Evolutionary conservation across 2,329 filamentous ascomycete genomes (phyloP), one percentile per base, ranked within the genome.

Genomic region (Geoglossum cookeanum): DNA sequence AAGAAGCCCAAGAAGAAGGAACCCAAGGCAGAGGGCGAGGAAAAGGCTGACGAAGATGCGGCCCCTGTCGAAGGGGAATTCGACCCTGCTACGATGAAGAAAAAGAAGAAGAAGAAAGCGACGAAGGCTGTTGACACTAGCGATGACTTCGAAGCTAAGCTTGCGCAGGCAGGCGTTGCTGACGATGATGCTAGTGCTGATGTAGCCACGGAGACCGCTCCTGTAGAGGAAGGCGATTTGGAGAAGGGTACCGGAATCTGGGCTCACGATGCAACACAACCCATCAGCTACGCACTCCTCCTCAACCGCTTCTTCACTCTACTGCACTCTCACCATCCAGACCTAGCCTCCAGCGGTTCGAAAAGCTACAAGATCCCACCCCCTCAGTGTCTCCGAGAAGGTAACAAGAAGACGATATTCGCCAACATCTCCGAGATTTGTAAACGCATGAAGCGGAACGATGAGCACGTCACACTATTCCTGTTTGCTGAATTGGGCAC

Each of bases 381-480:
- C 56, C 92, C 92, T 55, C 92, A 98, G 77, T 97, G 92, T 75
- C 82, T 97, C 68, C 90, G 92, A 75, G 92, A 98, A 89, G 92
- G 92, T 71, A 98, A 98, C 83, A 94, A 95, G 81, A 94, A 94
- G 84, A 98, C 92, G 61, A 95, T 98, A 68, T 98, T 98, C 68
- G 92, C 91, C 77, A 98, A 98, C 77, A 92, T 98, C 68, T 82
- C 88, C 70, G 92, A 98, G 70, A 97, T 98, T 67, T 94, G 89
- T 80, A 95, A 95, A 80, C 83, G 91, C 66, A 97, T 98, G 90
- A 98, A 98, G 83, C 83, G 92, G 71, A 90, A 87, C 62, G 91
- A 97, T 68, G 92, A 98, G 74, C 92, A 96, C 75, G 86, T 98
- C 63, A 97, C 89, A 56, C 85, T 91, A 66, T 97, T 96, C 76